Conservation (phyloP, 2,329 filamentous ascomycete genomes). For the Xylariaceae sp. region DNA sequence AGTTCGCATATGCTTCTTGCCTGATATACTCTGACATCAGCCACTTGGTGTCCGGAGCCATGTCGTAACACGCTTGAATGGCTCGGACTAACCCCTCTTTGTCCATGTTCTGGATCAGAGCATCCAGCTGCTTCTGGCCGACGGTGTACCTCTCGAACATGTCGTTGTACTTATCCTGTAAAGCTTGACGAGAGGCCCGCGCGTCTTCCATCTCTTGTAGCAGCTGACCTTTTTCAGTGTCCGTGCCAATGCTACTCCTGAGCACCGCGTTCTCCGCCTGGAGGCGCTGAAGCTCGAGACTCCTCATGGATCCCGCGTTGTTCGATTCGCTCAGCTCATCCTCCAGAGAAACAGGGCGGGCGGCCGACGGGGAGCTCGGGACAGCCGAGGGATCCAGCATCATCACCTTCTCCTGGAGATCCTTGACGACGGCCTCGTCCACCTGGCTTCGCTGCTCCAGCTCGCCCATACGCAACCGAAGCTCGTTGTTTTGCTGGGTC, state of each 20-base stretch:
- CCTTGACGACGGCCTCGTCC: constrained; percentile 46
- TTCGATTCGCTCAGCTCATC: constrained; percentile 50
- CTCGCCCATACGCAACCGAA: constrained; percentile 29
- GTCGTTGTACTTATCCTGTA: constrained; percentile 49
- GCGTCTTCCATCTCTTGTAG: constrained; percentile 49
- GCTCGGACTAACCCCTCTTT: constrained; percentile 47
- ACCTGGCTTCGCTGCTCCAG: constrained; percentile 22
- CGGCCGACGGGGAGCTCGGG: constrained; percentile 28
- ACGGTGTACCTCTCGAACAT: constrained; percentile 52
- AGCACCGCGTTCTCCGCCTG: constrained; percentile 55
- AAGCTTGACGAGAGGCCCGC: constrained; percentile 39
- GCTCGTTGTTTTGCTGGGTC: constrained; percentile 36
- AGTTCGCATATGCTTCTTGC: constrained; percentile 43
- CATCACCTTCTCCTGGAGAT: constrained; percentile 52
- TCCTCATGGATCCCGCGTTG: constrained; percentile 34
- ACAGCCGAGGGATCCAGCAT: constrained; percentile 24
- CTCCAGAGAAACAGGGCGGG: constrained; percentile 36
- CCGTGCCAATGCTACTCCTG: constrained; percentile 44
- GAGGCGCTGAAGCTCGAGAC: constrained; percentile 48
- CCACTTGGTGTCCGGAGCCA: constrained; percentile 26
- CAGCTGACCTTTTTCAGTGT: constrained; percentile 46
- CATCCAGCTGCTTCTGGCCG: constrained; percentile 49
- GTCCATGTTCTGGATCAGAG: constrained; percentile 43
- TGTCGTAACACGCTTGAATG: constrained; percentile 26
- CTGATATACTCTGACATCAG: constrained; percentile 42